A percentile compares a stretch with the other conserved stretches of the same genome.
Conservation (phyloP, 768 basidiomycete species). For the Hebeloma cylindrosporum region DNA sequence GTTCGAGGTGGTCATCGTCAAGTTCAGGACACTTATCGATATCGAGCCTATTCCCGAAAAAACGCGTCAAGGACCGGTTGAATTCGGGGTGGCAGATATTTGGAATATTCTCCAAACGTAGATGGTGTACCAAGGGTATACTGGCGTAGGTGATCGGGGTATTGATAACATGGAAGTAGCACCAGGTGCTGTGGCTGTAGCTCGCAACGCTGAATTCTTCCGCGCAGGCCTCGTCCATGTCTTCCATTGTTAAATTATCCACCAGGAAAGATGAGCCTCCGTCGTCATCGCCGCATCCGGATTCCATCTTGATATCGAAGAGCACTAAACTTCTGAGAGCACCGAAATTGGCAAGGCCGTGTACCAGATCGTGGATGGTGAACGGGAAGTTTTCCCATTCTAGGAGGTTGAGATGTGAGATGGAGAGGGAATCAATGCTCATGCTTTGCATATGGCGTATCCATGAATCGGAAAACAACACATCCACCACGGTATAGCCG, state of each 20-base stretch:
- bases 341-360: not conserved
- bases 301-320: not conserved
- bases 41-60: conserved; percentile 5
- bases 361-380: not conserved
- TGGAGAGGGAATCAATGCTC: conserved; percentile 6
- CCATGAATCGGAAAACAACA: not conserved
- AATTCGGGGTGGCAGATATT: not conserved
- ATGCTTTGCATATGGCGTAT: not conserved
- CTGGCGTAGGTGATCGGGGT: not conserved
- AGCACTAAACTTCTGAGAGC: not conserved
- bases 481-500: conserved; percentile 3
- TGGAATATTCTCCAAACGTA: conserved; percentile 3
- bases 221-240: not conserved
- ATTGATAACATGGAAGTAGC: conserved; percentile 1
- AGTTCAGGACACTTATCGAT: not conserved
- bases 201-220: not conserved
- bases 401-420: not conserved
- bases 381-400: not conserved
- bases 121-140: conserved; percentile 1
- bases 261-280: not conserved
- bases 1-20: not conserved
- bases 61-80: not conserved
- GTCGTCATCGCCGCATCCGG: not conserved
- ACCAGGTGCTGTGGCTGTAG: not conserved
- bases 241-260: conserved; percentile 1